Conservation (phyloP, 2,329 filamentous ascomycete genomes). For the Beauveria asiatica region DNA sequence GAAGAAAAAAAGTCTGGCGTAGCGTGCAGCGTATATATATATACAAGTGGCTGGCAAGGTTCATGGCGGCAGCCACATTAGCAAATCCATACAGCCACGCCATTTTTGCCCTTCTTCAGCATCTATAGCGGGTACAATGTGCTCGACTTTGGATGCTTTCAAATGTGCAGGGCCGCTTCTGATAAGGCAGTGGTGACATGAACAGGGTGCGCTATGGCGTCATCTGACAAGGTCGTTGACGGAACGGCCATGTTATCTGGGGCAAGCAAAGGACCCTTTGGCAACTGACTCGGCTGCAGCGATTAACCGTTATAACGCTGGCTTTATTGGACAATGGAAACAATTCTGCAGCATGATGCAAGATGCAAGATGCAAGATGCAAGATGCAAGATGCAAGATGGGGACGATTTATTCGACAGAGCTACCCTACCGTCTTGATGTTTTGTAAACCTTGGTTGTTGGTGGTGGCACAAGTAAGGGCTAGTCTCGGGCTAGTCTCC, state of each 20-base stretch:
- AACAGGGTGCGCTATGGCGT: conserved; percentile 1
- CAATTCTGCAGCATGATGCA: neutral
- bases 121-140: too few species aligned
- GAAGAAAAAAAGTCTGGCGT: neutral
- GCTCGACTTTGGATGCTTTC: neutral
- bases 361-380: neutral
- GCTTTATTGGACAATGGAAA: neutral
- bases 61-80: neutral
- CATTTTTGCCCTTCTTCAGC: too few species aligned
- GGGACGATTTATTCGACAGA: too few species aligned
- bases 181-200: conserved; percentile 2
- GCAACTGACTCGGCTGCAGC: neutral
- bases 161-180: neutral
- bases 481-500: neutral
- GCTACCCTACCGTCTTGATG: too few species aligned
- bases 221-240: neutral
- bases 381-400: neutral
- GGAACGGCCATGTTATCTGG: neutral
- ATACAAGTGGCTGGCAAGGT: neutral
- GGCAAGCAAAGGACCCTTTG: neutral
- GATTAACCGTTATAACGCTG: neutral
- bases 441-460: neutral
- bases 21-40: neutral
- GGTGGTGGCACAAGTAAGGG: too few species aligned
- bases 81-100: neutral